These are phyloP conservation scores for Ramichloridium luteum DNA, from an alignment of 2,329 filamentous ascomycete species.

Conservation along the genomic window DNA sequence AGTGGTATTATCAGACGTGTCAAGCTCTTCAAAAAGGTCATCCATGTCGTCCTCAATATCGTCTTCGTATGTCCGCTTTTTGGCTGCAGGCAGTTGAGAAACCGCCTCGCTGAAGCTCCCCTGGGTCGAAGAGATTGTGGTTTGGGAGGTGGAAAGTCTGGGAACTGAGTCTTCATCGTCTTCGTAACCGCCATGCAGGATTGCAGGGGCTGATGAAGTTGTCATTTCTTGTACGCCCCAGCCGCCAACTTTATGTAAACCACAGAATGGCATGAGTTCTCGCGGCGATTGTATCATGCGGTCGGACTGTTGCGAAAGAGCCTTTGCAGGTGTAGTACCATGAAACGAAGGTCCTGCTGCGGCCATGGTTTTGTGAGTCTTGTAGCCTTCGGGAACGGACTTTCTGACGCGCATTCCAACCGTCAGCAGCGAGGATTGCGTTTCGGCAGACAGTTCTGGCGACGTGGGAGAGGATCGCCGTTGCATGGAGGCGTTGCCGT, in stretches of 20 bases:
- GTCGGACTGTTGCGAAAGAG: conserved; percentile 9
- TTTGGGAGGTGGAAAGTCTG: conserved; percentile 23
- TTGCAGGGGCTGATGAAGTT: conserved; percentile 17
- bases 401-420: conserved; percentile 95
- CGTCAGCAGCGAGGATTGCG: conserved; percentile 74
- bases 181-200: conserved; percentile 6
- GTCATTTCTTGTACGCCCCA: conserved; percentile 43
- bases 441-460: conserved; percentile 47
- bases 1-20: conserved; percentile 7
- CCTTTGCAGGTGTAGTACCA: too few species aligned
- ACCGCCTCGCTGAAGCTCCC: conserved; percentile 23
- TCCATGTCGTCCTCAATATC: conserved; percentile 27
- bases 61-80: conserved; percentile 26
- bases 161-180: conserved; percentile 8
- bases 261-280: conserved; percentile 71
- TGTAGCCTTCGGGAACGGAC: conserved; percentile 86
- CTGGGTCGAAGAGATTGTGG: conserved; percentile 28
- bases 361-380: conserved; percentile 47
- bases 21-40: conserved; percentile 20
- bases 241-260: conserved; percentile 63
- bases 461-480: conserved; percentile 16
- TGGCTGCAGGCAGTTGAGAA: conserved; percentile 5
- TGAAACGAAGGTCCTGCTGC: too few species aligned
- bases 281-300: too few species aligned
- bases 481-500: conserved; percentile 6